These are phyloP conservation scores for Umbellularia californica DNA, from an alignment of 164 flowering plant genomes.

Conservation along the genomic window DNA sequence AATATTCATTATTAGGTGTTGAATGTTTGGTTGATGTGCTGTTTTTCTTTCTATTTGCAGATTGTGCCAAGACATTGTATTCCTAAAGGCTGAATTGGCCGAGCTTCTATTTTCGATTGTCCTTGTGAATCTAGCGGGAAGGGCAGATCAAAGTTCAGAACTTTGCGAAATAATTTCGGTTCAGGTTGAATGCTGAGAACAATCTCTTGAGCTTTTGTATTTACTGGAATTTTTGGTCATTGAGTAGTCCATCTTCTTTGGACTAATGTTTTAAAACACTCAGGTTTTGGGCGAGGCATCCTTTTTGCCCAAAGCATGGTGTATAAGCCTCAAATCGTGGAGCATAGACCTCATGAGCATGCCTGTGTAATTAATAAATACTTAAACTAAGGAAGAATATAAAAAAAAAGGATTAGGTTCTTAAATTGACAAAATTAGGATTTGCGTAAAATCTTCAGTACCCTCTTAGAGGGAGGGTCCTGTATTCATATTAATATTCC, in stretches of 20 bases:
- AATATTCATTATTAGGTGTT: neutral
- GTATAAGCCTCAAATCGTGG: no score
- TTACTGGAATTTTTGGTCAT: neutral
- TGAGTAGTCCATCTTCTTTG: neutral
- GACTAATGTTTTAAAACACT: neutral
- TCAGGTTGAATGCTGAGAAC: constrained; percentile 43
- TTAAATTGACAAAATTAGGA: no score
- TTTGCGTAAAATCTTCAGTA: no score
- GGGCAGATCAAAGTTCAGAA: constrained; percentile 42
- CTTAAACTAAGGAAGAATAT: no score
- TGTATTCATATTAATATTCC: no score
- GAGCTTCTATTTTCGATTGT: constrained; percentile 77
- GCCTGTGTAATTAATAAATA: no score
- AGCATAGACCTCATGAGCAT: no score
- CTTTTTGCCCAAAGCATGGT: no score
- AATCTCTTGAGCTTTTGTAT: neutral
- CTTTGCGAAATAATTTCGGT: constrained; percentile 56
- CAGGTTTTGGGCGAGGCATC: no score
- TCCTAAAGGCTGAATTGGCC: constrained; percentile 84
- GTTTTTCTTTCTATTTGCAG: constrained; percentile 33
- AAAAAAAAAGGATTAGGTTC: no score
- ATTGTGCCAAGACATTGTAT: constrained; percentile 80
- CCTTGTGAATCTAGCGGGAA: constrained; percentile 64
- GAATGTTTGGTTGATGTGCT: neutral
- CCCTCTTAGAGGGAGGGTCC: no score